Evolutionary conservation across 2,329 filamentous ascomycete species (phyloP).

Genomic region (Reticulascus tulasneorum): DNA sequence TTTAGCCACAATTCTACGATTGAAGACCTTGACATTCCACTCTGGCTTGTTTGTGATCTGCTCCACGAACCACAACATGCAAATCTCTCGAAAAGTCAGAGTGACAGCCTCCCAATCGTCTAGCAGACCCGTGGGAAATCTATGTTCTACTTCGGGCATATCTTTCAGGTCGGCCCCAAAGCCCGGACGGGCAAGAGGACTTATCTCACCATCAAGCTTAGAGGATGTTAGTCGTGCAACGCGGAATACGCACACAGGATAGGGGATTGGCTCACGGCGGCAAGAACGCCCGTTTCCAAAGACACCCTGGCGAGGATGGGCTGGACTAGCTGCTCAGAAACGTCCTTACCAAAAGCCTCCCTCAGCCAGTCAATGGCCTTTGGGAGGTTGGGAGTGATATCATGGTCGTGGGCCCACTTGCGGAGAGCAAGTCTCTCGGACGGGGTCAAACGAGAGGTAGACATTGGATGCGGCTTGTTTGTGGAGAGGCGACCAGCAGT

Average conservation of each 20-base stretch:
- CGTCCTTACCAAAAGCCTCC: slow-evolving; percentile 1
- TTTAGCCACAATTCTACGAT: slow-evolving; percentile 19
- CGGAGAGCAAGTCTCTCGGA: slow-evolving; percentile 1
- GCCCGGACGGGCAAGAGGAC: slow-evolving; percentile 3
- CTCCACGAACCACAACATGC: slow-evolving; percentile 23
- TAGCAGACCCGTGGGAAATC: slow-evolving; percentile 2
- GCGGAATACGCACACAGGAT: neutral
- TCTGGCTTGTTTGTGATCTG: slow-evolving; percentile 22
- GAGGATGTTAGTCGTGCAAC: neutral
- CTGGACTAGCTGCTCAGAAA: neutral
- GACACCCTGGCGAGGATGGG: neutral
- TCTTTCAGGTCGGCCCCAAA: slow-evolving; percentile 1
- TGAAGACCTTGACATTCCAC: slow-evolving; percentile 21
- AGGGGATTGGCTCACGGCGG: neutral
- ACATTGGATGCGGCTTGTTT: too few relatives aligned
- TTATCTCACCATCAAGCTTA: slow-evolving; percentile 7
- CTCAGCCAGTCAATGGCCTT: slow-evolving; percentile 3
- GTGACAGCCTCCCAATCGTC: slow-evolving; percentile 6
- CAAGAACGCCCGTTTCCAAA: neutral
- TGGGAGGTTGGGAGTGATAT: slow-evolving; percentile 2
- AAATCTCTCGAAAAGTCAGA: slow-evolving; percentile 11
- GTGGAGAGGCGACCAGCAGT: too few relatives aligned
- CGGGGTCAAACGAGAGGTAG: neutral
- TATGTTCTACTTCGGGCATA: neutral
- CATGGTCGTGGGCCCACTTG: neutral